Conservation (phyloP, 208 protist species). For the Trichomonas tenax region DNA sequence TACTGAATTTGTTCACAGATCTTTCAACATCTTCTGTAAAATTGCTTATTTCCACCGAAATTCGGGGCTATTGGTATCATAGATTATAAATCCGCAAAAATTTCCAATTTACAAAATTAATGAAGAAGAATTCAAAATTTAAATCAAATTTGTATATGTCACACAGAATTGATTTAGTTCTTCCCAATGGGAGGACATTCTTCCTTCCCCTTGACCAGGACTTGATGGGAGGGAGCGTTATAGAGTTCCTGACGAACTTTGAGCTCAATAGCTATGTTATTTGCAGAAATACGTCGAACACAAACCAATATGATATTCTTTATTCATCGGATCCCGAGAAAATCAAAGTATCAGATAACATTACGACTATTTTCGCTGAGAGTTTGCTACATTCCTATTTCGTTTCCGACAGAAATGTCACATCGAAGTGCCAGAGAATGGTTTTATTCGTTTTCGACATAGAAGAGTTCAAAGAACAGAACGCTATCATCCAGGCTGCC, state of each 20-base stretch:
- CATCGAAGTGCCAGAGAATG: neutral
- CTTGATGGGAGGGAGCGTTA: neutral
- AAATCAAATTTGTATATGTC: too few relatives aligned
- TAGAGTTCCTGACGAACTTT: neutral
- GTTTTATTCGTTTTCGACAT: neutral
- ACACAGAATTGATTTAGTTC: neutral
- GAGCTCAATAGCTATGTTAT: neutral
- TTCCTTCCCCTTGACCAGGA: neutral
- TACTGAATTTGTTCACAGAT: too few relatives aligned
- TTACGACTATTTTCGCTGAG: neutral
- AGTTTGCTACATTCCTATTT: neutral
- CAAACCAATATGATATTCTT: neutral
- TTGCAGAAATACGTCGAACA: neutral
- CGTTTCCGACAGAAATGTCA: neutral
- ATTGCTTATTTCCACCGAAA: too few relatives aligned
- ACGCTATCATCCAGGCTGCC: neutral
- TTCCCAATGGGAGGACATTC: neutral
- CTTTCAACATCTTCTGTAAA: too few relatives aligned
- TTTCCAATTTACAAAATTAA: too few relatives aligned
- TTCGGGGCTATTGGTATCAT: too few relatives aligned
- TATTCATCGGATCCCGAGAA: neutral
- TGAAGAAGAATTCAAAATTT: too few relatives aligned
- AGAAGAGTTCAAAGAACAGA: neutral
- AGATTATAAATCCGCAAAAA: too few relatives aligned
- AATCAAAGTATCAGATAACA: neutral